phyloP scores from a whole-genome alignment of 2,329 filamentous ascomycete species.

The Eutypa lata region DNA sequence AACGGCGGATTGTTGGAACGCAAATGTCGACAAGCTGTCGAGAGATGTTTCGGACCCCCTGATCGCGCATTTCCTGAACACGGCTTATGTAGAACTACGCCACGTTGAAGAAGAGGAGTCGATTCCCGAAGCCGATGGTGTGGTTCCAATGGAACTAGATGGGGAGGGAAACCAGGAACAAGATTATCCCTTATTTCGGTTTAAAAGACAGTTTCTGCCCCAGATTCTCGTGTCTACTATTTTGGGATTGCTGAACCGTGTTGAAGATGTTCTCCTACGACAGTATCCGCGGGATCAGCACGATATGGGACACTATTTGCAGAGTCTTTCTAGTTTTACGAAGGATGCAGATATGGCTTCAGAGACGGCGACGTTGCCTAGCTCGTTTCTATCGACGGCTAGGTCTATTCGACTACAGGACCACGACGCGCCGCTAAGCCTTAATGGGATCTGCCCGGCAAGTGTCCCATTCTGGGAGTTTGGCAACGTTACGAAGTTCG shows the following conservation, averaged over 20 bases:
- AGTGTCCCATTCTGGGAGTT: not conserved
- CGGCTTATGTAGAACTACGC: not conserved
- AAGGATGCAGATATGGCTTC: no score
- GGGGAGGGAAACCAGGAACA: no score
- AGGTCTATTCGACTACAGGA: not conserved
- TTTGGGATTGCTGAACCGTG: no score
- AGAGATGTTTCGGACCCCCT: not conserved
- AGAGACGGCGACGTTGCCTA: not conserved
- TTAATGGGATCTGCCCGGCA: not conserved
- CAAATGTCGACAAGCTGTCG: not conserved
- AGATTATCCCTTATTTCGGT: not conserved
- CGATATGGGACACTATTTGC: no score
- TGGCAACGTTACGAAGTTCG: not conserved
- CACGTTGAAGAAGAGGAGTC: not conserved
- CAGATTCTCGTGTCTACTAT: no score
- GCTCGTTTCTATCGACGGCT: not conserved
- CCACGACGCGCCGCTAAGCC: not conserved
- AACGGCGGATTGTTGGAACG: not conserved
- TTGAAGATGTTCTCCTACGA: no score
- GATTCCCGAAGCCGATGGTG: not conserved
- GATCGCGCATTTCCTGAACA: not conserved
- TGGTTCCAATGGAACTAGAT: no score
- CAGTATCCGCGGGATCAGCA: no score
- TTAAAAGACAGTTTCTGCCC: not conserved
- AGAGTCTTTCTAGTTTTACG: no score